Percentiles rank a stretch among this genome's conserved stretches.
These are phyloP conservation scores for Euphorbia peplus DNA, from an alignment of 345 rosid genomes.

Conservation along the genomic window DNA sequence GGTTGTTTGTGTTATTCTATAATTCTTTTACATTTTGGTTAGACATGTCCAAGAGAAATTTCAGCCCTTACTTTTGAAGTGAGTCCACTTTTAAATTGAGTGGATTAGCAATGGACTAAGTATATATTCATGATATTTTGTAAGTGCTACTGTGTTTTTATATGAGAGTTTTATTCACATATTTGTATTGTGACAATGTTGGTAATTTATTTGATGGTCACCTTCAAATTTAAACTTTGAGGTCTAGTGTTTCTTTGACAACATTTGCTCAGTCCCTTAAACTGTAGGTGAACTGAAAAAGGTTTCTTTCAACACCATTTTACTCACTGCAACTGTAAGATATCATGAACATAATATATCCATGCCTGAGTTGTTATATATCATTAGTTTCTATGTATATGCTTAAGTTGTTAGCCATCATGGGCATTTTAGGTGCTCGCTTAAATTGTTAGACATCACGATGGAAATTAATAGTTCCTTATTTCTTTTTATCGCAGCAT, in stretches of 20 bases:
- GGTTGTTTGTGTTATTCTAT: no score
- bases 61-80: neutral
- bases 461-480: neutral
- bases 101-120: neutral
- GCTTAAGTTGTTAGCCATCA: slow-evolving; percentile 4
- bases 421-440: neutral
- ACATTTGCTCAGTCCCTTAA: neutral
- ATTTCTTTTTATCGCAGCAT: slow-evolving; percentile 50
- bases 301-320: neutral
- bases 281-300: neutral
- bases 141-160: neutral
- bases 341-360: neutral
- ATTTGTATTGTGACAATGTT: neutral
- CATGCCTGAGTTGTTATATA: neutral
- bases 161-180: neutral
- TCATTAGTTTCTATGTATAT: neutral
- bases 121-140: neutral
- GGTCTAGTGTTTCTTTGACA: neutral
- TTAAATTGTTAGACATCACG: slow-evolving; percentile 4
- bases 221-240: neutral
- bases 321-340: neutral
- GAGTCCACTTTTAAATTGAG: neutral
- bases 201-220: neutral
- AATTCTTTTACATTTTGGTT: neutral
- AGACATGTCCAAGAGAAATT: neutral